Percentiles rank a stretch among this genome's conserved stretches.
phyloP scores from a whole-genome alignment of 805 yeast genomes.

The Monosporozyma aerobia region DNA sequence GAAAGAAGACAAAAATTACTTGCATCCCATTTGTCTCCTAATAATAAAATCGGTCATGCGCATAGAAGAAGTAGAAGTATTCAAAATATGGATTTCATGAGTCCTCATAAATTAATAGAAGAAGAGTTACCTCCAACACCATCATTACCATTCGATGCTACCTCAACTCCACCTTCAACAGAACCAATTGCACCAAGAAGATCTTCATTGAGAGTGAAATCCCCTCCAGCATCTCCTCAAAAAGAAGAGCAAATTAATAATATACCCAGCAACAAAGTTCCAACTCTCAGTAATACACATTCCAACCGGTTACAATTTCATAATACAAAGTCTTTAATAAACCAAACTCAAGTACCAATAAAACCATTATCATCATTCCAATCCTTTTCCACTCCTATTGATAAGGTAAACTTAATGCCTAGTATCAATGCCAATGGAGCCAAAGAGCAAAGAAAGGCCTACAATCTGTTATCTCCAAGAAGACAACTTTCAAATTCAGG shows the following conservation, averaged over 20 bases:
- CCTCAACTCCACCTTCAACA: slow-evolving; percentile 13
- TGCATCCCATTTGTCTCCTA: slow-evolving; percentile 7
- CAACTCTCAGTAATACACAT: not conserved
- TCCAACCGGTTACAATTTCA: not conserved
- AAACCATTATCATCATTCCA: slow-evolving; percentile 20
- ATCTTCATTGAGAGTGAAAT: slow-evolving; percentile 15
- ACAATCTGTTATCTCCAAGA: slow-evolving; percentile 14
- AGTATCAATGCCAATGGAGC: slow-evolving; percentile 9
- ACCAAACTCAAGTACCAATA: not conserved
- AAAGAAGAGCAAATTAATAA: not conserved
- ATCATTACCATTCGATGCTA: slow-evolving; percentile 8
- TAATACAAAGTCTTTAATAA: not conserved
- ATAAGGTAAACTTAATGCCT: slow-evolving; percentile 9
- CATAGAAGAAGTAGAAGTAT: slow-evolving; percentile 28
- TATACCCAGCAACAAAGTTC: not conserved
- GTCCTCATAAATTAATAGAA: not conserved
- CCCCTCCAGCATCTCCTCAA: slow-evolving; percentile 1
- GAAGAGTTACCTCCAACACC: not conserved
- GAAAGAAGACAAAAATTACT: slow-evolving; percentile 16
- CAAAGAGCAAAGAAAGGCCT: slow-evolving; percentile 6
- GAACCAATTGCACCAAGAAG: slow-evolving; percentile 10
- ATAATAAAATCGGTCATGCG: slow-evolving; percentile 11
- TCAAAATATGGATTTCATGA: slow-evolving; percentile 13
- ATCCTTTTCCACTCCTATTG: slow-evolving; percentile 11
- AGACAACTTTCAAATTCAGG: slow-evolving; percentile 21